Evolutionary conservation across 805 yeast species (phyloP).

Genomic region (Myxozyma mucilagina): DNA sequence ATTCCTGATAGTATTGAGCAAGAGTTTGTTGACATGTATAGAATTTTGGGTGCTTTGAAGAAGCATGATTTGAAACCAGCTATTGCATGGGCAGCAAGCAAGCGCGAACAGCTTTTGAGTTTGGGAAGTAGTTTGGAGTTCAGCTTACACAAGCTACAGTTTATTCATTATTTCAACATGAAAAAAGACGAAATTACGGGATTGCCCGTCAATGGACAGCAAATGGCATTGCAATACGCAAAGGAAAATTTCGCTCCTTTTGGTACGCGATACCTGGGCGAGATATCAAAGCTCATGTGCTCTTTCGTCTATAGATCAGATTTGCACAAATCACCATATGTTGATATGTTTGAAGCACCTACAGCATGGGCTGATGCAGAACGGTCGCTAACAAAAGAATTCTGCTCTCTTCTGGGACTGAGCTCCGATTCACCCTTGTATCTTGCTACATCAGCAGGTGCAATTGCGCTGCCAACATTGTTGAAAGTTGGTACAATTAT

Average conservation of each 20-base stretch:
- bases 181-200: neutral
- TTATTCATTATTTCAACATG: conserved; percentile 37
- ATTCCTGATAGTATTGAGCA: conserved; percentile 40
- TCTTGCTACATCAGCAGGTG: conserved; percentile 53
- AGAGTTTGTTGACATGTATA: conserved; percentile 48
- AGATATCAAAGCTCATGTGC: conserved; percentile 49
- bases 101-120: conserved; percentile 36
- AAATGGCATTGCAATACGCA: conserved; percentile 48
- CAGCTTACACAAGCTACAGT: conserved; percentile 48
- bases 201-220: neutral
- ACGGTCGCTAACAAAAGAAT: conserved; percentile 49
- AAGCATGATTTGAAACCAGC: conserved; percentile 48
- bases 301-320: conserved; percentile 39
- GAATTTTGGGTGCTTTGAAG: conserved; percentile 44
- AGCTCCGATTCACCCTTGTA: conserved; percentile 57
- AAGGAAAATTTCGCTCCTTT: conserved; percentile 45
- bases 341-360: conserved; percentile 35
- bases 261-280: conserved; percentile 44
- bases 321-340: conserved; percentile 34
- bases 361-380: conserved; percentile 39
- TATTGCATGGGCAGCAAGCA: conserved; percentile 49
- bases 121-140: conserved; percentile 50
- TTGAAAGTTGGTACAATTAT: conserved; percentile 51
- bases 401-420: conserved; percentile 51
- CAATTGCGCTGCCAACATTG: conserved; percentile 54